Base-by-base conservation (phyloP, 306 rosid species). In the Geum urbanum region DNA sequence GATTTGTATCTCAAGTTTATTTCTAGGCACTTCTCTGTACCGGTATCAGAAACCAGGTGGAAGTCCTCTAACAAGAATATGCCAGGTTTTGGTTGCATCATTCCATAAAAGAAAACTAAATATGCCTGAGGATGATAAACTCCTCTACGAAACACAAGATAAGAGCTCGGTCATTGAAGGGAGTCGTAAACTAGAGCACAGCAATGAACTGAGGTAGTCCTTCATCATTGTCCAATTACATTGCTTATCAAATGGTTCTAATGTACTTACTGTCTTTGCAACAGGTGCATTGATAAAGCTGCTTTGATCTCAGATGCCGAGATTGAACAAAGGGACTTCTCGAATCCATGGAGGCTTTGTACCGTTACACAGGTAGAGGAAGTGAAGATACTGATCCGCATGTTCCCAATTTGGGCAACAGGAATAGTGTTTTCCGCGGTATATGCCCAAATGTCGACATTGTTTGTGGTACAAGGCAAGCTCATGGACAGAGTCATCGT, bases 231-330 rank as follows among this genome's bases (percentile, higher is more conserved):
- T 15, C 48, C 35, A 15, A 9, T 59, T 5, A 20, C 6, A 7
- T 0, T 69, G 11, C 51, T 52, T 43, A 0, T 52, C 4, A 7
- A 54, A 7, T 68, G 1, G n/a, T n/a, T n/a, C n/a, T n/a, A 6
- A 18, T 16, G 6, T 9, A 35, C 16, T 32, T 60, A n/a, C 19
- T 11, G 15, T 62, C 12, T 49, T 60, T 61, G 24, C 37, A 43
- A 44, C 68, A 80, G 84, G 69, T 80, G 73, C 57, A 78, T 80
- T 56, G 84, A 80, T 58, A 80, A 80, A 68, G 84, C 84, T 7
- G 69, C 81, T 27, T 32, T 67, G 12, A 32, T 76, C 1, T 61
- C 84, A n/a, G 69, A 35, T 6, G 22, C 39, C 7, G 78, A 72
- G 52, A 63, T 37, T 27, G 51, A 51, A 27, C 2, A 3, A 44